These are phyloP conservation scores for Castanopsis chinensis DNA, from an alignment of 306 rosid genomes.

Conservation along the genomic window DNA sequence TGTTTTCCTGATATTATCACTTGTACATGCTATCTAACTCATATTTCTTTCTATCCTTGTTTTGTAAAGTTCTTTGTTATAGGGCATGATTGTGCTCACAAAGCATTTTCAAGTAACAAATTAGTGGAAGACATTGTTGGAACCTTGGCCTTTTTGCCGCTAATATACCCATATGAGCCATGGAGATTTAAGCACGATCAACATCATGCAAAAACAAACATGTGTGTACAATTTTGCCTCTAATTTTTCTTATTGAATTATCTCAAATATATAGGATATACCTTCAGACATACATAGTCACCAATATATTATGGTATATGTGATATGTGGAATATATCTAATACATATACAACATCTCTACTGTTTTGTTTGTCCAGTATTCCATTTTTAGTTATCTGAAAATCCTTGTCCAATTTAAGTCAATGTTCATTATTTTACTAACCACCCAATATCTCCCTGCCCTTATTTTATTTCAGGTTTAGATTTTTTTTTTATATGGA, in stretches of 20 bases:
- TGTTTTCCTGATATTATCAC: neutral
- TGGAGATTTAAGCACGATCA: conserved; percentile 98
- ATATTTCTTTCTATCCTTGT: conserved; percentile 18
- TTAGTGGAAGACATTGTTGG: conserved; percentile 94
- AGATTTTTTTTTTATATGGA: no score
- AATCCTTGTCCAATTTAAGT: no score
- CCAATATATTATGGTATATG: neutral
- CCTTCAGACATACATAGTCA: neutral
- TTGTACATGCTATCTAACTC: conserved; percentile 20
- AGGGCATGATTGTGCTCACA: conserved; percentile 99
- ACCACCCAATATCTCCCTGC: no score
- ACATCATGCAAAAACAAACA: conserved; percentile 98
- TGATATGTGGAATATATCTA: neutral
- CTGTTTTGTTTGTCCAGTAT: neutral
- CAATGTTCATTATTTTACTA: no score
- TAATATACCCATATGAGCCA: conserved; percentile 93
- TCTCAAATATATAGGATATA: conserved; percentile 1
- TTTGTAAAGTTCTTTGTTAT: conserved; percentile 77
- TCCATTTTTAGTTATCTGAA: no score
- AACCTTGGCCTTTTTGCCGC: conserved; percentile 87
- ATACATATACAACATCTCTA: neutral
- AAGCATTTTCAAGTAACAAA: conserved; percentile 90
- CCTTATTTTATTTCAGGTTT: no score
- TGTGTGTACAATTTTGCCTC: conserved; percentile 46
- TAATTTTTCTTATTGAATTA: neutral